A percentile compares a stretch with the other conserved stretches of the same genome.
phyloP scores from a whole-genome alignment of 73 alveolate species.

The Paramecium caudatum region DNA sequence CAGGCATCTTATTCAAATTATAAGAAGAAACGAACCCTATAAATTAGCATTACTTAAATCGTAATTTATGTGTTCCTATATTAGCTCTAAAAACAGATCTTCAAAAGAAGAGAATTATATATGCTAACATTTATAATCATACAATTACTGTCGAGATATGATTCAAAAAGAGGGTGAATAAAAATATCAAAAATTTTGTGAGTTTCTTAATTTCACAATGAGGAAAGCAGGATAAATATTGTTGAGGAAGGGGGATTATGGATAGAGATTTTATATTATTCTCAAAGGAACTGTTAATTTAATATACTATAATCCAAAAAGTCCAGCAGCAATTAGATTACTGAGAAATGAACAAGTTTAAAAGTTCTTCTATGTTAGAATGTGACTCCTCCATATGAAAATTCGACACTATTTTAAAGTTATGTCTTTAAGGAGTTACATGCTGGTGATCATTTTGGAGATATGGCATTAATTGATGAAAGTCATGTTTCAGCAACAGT shows the following conservation, averaged over 20 bases:
- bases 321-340: not conserved
- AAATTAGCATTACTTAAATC: constrained; percentile 51
- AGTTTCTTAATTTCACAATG: not conserved
- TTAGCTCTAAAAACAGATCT: constrained; percentile 23
- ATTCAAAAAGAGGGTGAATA: constrained; percentile 35
- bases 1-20: not conserved
- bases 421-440: not conserved
- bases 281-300: constrained; percentile 1
- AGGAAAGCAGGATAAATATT: not conserved
- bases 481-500: constrained; percentile 30
- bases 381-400: constrained; percentile 43
- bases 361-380: not conserved
- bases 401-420: constrained; percentile 38
- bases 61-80: not conserved
- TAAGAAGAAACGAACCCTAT: not conserved
- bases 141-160: constrained; percentile 30
- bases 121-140: not conserved
- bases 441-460: constrained; percentile 61
- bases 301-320: not conserved
- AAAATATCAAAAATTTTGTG: constrained; percentile 38
- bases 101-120: constrained; percentile 26
- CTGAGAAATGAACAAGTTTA: not conserved
- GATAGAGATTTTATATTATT: constrained; percentile 27
- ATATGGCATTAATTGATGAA: constrained; percentile 46
- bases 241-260: constrained; percentile 24